Conservation (phyloP, 2,329 filamentous ascomycete species). For the Alternaria sp. region DNA sequence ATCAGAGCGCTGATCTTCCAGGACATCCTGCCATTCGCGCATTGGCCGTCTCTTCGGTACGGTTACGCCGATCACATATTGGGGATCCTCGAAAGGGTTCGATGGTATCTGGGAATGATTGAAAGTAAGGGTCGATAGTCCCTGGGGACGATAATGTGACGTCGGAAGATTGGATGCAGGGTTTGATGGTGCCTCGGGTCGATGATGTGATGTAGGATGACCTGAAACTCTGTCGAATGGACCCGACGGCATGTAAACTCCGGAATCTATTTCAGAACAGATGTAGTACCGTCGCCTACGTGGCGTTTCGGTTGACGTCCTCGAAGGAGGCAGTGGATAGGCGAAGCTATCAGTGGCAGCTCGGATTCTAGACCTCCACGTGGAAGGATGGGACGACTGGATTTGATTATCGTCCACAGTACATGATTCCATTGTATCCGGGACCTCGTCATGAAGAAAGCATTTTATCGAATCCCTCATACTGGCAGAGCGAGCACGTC, state of each 20-base stretch:
- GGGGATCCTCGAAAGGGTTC: constrained; percentile 5
- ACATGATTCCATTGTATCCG: not conserved
- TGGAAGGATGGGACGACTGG: not conserved
- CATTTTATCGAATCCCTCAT: not conserved
- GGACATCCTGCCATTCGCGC: not conserved
- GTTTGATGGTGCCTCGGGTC: not conserved
- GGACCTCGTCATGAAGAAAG: not conserved
- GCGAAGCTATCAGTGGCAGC: not conserved
- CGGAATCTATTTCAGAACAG: not conserved
- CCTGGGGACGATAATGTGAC: not conserved
- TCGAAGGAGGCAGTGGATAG: not conserved
- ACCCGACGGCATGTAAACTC: not conserved
- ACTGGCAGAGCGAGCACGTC: not conserved
- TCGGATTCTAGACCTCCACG: not conserved
- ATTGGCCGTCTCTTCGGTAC: not conserved
- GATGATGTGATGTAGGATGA: not conserved
- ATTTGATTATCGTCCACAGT: not conserved
- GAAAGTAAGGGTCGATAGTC: not conserved
- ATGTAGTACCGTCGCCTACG: not conserved
- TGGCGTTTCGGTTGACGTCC: not conserved
- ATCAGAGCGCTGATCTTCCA: not conserved
- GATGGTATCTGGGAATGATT: not conserved
- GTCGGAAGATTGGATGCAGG: not conserved
- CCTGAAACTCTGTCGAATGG: not conserved
- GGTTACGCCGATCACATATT: not conserved